Base-by-base conservation (phyloP, 2,329 filamentous ascomycete genomes). In the Ceratocystis albifundus region DNA sequence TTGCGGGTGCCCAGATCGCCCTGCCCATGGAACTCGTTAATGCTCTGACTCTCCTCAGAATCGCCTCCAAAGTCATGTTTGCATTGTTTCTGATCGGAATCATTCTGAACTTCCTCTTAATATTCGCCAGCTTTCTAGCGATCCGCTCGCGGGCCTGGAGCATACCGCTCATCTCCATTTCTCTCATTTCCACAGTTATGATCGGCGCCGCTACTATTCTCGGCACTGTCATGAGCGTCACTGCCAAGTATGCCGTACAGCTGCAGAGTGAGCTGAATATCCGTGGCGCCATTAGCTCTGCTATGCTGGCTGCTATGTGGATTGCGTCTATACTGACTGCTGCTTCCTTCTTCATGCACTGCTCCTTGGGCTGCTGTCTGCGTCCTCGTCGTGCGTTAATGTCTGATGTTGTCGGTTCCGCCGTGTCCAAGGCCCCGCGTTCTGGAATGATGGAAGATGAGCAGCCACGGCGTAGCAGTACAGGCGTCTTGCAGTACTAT, bases 291-390 rank as follows among this genome's bases (percentile, higher is more conserved):
- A 78, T 96, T 44, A 91, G 91, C 4, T 76, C 74, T 45, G 81
- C 84, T 70, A 92, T 96, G 88, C 83, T 96, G 71, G 88, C 78
- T 0, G 95, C 96, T 73, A 93, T 96, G 87, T 97, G 93, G 92
- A 82, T 90, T 32, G 89, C 87, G 0, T 82, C 85, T 0, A 83
- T 80, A 0, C 83, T 87, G 68, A 82, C 84, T 1, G 76, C 90
- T 4, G 72, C 92, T 22, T 87, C 87, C 0, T 92, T 89, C 71
- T 73, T 88, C 41, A 78, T 95, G 22, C 89, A 95, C 74, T 77
- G 88, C 32, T 84, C 86, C 41, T 81, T 93, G 74, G 89, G 87
- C 71, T 96, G 90, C 75, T 95, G 89, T 20, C 62, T 68, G 32
- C 53, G 65, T 22, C 67, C 65, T 6, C 67, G 65, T 2, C 53